A percentile compares a stretch with the other conserved stretches of the same genome.
phyloP scores from a whole-genome alignment of 495 filamentous ascomycete species.

The Chaetomidium leptoderma region DNA sequence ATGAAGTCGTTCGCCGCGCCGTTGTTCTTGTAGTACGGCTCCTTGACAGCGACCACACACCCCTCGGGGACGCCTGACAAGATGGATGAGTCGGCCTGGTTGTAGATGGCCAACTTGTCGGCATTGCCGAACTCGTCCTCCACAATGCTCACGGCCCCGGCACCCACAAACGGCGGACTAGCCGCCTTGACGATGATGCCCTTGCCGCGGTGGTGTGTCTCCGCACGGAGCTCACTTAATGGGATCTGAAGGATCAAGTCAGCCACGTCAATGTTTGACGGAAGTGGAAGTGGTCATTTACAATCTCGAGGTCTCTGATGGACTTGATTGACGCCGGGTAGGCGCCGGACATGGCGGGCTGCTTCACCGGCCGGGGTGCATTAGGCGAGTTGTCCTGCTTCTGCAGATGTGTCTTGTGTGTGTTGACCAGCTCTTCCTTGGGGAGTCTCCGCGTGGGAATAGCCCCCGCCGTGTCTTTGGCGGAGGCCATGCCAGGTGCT shows the following conservation, averaged over 20 bases:
- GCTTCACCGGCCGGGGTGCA: constrained; percentile 33
- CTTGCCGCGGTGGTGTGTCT: constrained; percentile 49
- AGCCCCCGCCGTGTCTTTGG: constrained; percentile 9
- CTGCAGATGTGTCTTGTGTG: constrained; percentile 31
- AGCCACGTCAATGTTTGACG: neutral
- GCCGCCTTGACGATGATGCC: constrained; percentile 43
- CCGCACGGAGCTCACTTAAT: constrained; percentile 37
- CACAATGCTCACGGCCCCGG: constrained; percentile 43
- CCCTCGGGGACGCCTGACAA: constrained; percentile 31
- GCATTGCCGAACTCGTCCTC: constrained; percentile 50
- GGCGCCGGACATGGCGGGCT: constrained; percentile 29
- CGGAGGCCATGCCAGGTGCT: neutral
- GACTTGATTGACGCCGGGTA: constrained; percentile 35
- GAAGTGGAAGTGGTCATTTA: neutral
- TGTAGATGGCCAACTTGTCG: constrained; percentile 46
- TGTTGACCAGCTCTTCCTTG: constrained; percentile 31
- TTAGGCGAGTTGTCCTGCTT: constrained; percentile 28
- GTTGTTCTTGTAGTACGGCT: constrained; percentile 49
- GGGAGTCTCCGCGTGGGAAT: constrained; percentile 21
- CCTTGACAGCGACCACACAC: constrained; percentile 46
- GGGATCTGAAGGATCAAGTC: constrained; percentile 19
- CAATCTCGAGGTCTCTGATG: constrained; percentile 34
- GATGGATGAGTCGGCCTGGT: constrained; percentile 39
- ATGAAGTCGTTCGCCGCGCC: constrained; percentile 38
- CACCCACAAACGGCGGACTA: constrained; percentile 40